Evolutionary conservation across 805 yeast species (phyloP), one percentile per base, ranked within the genome.

Genomic region (Blastobotrys muscicola): DNA sequence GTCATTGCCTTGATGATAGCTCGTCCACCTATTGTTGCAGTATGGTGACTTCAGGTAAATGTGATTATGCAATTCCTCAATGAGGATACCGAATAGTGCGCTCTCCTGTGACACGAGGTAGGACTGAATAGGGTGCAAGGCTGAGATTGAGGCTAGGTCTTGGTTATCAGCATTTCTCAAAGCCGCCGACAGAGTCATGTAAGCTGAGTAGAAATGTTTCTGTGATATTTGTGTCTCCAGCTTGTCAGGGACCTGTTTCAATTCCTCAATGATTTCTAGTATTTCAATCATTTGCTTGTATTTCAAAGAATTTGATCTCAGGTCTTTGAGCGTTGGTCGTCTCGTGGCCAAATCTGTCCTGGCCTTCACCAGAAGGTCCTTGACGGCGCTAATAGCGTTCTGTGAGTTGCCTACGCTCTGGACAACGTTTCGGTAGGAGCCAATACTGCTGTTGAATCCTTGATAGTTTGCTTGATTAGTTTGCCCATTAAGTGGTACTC

Each of bases 381-480:
- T 72, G 33, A 82, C 69, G 31, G 59, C 64, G 2, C 61, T 50
- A 1, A 84, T 68, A 14, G 74, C 73, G 7, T 69, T 65, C 53
- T 85, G 90, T 2, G 92, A 78, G 34, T 81, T 74, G 20, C 75
- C 67, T 14, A 89, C 70, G 1, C 80, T 69, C 36, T 73, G 68
- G 2, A 83, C 76, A 2, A 87, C 78, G 36, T 76, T 69, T 43
- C 85, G 81, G 61, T 85, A 90, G 3, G 90, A 80, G 0, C 95
- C 95, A 37, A 90, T 78, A 51, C 86, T 78, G 51, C 78, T 81
- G 59, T 85, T 87, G 64, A 90, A 87, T 1, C 85, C 80, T 58
- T 85, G 89, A 58, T 80, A 81, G 57, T 86, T 55, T 34, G 50
- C 44, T 37, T 14, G 26, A 57, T 86, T 55, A 35, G 50, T 42